Evolutionary conservation across 306 rosid species (phyloP).

Genomic region (Sechiopsis laciniata): DNA sequence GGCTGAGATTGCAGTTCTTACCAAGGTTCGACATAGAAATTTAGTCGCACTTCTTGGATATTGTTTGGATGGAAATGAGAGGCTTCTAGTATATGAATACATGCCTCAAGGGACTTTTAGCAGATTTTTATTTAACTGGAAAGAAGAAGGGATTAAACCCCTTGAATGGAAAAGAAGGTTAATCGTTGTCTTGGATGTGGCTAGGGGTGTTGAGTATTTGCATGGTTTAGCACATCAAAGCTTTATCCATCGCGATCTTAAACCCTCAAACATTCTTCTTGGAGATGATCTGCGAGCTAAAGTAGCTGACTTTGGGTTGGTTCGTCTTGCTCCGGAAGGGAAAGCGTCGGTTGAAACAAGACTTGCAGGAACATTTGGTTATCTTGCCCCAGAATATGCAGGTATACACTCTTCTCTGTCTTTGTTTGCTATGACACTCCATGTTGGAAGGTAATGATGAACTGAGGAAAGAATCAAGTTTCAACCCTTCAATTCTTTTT

Average conservation of each 20-base stretch:
- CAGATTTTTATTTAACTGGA: constrained; percentile 51
- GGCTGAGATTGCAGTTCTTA: constrained; percentile 77
- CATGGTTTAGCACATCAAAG: constrained; percentile 70
- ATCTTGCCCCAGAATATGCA: constrained; percentile 92
- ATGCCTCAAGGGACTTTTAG: constrained; percentile 87
- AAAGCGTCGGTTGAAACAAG: constrained; percentile 68
- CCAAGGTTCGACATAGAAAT: constrained; percentile 73
- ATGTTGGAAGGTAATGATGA: constrained; percentile 4
- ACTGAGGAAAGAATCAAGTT: background rate
- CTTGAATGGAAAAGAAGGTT: constrained; percentile 77
- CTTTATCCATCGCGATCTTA: constrained; percentile 88
- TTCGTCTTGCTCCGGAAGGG: constrained; percentile 92
- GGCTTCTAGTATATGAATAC: constrained; percentile 80
- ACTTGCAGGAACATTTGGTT: constrained; percentile 92
- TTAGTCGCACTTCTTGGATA: constrained; percentile 88
- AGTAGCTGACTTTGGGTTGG: constrained; percentile 89
- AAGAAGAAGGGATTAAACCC: constrained; percentile 49
- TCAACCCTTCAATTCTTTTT: background rate
- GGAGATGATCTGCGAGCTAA: constrained; percentile 86
- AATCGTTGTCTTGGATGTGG: constrained; percentile 79
- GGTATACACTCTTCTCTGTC: constrained; percentile 32
- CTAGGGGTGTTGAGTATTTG: constrained; percentile 84
- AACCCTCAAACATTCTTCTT: constrained; percentile 88
- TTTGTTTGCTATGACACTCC: constrained; percentile 1
- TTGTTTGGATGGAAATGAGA: constrained; percentile 79